Base-by-base conservation (phyloP, 2,329 filamentous ascomycete genomes). In the Sporothrix euskadiensis region DNA sequence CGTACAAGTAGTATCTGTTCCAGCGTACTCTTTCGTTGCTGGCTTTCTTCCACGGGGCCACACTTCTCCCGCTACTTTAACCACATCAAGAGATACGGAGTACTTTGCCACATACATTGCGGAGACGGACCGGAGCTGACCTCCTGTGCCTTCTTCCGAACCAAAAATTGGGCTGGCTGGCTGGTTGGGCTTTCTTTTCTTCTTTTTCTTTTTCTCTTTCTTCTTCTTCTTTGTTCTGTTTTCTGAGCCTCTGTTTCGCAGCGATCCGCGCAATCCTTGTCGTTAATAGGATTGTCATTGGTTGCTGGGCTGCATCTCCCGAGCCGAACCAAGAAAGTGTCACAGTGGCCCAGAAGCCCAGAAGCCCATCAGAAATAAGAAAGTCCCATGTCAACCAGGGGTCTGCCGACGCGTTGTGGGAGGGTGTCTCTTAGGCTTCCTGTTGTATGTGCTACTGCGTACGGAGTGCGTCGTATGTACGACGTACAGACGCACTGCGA, bases 241-340 rank as follows among this genome's bases (percentile, higher is more conserved):
- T 10, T 57, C 35, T 63, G 57, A 19, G 35, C 32, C 57, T 63
- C 57, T 63, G 57, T 63, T 63, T 63, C 57, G 57, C 61, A 47
- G 61, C 61, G 56, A 59, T 59, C 56, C 56, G 35, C 56, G 30
- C 56, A 30, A 59, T 19, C 30, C 30, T 35, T 59, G 56, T 30
- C 30, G 14, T 59, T 35, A 49, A 35, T 35, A 4, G 44, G 14
- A 49, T 49, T 49, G 44, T 49, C 44, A 49, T 49, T 49, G 44
- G 44, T 14, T 49, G 44, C 44, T 44, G 41, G 56, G 56, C 56
- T 59, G 56, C 56, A 59, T 59, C 56, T 26, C 56, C 16, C 2
- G 39, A 66, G n/a, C 61, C 61, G 61, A 30, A 30, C 39, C 39
- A 66, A 44, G 22, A 22, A 26, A 56, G 8, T 12, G 22, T 14